Evolutionary conservation across 495 filamentous ascomycete species (phyloP).

Genomic region (Hypoxylon rickii): DNA sequence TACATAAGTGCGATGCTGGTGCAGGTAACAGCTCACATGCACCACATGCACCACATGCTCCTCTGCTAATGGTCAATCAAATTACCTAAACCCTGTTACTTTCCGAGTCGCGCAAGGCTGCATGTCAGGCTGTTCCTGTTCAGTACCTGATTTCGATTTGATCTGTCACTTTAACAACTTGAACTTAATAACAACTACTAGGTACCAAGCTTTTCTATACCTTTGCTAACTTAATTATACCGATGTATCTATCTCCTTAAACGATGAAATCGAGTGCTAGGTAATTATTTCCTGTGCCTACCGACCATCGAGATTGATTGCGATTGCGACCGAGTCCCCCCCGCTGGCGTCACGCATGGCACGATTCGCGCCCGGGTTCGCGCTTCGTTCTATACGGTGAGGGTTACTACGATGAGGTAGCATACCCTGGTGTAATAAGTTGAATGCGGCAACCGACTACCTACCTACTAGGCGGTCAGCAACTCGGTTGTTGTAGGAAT

Average conservation of each 20-base stretch:
- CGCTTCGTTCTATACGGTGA: slow-evolving; percentile 7
- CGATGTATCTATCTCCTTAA: too few species aligned
- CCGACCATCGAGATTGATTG: too few species aligned
- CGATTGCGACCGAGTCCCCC: neutral
- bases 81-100: slow-evolving; percentile 29
- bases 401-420: slow-evolving; percentile 27
- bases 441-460: neutral
- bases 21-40: neutral
- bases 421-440: slow-evolving; percentile 4
- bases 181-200: neutral
- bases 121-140: slow-evolving; percentile 27
- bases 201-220: too few species aligned
- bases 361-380: slow-evolving; percentile 13
- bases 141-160: neutral
- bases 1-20: neutral
- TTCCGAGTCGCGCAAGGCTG: slow-evolving; percentile 29
- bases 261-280: too few species aligned
- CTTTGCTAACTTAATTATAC: too few species aligned
- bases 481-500: too few species aligned
- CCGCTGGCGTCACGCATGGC: too few species aligned
- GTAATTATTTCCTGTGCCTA: too few species aligned
- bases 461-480: too few species aligned
- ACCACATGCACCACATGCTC: too few species aligned
- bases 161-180: neutral
- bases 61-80: slow-evolving; percentile 9